Base-by-base conservation (phyloP, 2,329 filamentous ascomycete species). In the Thielaviopsis euricoi region DNA sequence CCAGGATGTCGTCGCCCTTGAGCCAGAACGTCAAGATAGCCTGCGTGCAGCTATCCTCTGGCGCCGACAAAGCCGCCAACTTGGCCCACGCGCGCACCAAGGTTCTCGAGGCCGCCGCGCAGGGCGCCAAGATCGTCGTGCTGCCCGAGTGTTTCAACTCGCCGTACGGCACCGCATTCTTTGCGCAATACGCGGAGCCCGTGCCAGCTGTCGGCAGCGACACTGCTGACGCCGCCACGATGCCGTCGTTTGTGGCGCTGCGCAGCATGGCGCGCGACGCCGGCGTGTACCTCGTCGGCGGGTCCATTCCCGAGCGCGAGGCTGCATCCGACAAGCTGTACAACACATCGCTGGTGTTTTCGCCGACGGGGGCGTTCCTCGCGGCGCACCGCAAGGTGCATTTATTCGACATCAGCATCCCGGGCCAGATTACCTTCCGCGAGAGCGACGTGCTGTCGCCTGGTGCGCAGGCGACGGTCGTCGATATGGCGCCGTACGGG, bases 131-230 rank as follows among this genome's bases (percentile, higher is more conserved):
- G 59, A 82, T 98, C 60, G 84, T 97, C 63, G 89, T 97, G 37
- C 80, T 98, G 19, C 93, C 93, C 40, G 93, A 98, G 74, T 98
- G 93, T 77, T 98, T 98, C 82, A 98, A 98, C 76, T 94, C 87
- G 49, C 93, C 93, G 9, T 98, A 98, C 71, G 93, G 93, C 64
- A 89, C 83, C 63, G 71, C 89, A 67, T 90, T 85, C 76, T 98
- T 98, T 73, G 85, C 90, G 57, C 80, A 83, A 61, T 97, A 97
- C 70, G 90, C 93, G 64, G 93, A 98, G 72, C 85, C 82, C 1
- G 82, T 97, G n/a, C 71, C 74, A 53, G 88, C 89, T 0, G 85
- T 82, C 1, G 87, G 89, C 25, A 88, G 89, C 0, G 74, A 82
- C 4, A 68, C 82, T 2, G 87, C 89, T 26, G 88, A 89, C 0